A percentile compares a stretch with the other conserved stretches of the same genome.
Conservation (phyloP, 1,139 yeast genomes). For the Pichia cactophila region DNA sequence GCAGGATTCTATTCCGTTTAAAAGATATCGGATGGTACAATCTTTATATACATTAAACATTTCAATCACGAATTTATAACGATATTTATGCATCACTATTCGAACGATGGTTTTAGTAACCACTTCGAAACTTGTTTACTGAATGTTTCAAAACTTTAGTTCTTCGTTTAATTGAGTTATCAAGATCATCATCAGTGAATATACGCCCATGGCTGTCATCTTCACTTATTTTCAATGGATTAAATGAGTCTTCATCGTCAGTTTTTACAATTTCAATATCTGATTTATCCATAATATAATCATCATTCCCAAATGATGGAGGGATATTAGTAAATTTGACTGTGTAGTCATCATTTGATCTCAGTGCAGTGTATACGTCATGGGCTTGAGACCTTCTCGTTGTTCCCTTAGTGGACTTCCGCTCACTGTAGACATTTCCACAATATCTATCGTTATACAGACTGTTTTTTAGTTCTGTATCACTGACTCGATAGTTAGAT, state of each 20-base stretch:
- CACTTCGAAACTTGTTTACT: background rate
- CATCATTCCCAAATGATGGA: background rate
- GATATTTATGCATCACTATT: background rate
- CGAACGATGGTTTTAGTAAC: no score
- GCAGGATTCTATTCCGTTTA: background rate
- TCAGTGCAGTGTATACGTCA: background rate
- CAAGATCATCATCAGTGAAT: background rate
- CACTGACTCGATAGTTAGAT: background rate
- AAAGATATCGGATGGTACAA: background rate
- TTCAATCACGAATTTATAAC: no score
- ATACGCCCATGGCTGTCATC: background rate
- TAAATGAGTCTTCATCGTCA: background rate
- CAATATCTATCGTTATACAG: background rate
- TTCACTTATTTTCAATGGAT: background rate
- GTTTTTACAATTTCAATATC: background rate
- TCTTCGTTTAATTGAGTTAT: background rate
- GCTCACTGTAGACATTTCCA: background rate
- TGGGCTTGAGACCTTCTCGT: background rate
- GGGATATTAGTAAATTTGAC: background rate
- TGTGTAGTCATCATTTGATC: background rate
- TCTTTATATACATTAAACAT: background rate
- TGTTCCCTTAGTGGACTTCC: background rate
- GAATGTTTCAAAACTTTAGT: background rate
- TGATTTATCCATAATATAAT: background rate
- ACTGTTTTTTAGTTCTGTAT: background rate